These are phyloP conservation scores for Ophiostoma sp. DNA, from an alignment of 2,329 filamentous ascomycete species.

Conservation along the genomic window DNA sequence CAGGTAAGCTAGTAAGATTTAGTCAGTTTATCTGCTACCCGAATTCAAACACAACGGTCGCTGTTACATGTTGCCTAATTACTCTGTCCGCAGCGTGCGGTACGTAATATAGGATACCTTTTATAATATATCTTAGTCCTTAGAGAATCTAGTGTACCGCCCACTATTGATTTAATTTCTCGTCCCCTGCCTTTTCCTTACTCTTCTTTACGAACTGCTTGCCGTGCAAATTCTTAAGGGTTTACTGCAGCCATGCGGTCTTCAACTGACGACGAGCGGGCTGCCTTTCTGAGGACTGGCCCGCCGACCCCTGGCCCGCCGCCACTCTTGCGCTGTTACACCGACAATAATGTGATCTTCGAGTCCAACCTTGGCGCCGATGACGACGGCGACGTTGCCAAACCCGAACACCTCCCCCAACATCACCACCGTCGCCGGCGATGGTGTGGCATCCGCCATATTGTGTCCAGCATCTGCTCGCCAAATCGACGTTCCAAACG, in stretches of 20 bases:
- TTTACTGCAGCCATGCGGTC: slow-evolving; percentile 1
- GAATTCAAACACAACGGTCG: background rate
- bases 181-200: background rate
- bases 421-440: slow-evolving; percentile 4
- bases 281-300: background rate
- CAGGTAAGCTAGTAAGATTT: no score
- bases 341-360: background rate
- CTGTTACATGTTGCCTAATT: background rate
- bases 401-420: background rate
- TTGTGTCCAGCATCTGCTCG: background rate
- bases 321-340: background rate
- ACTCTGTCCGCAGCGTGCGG: background rate
- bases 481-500: background rate
- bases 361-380: background rate
- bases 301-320: background rate
- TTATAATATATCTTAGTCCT: background rate
- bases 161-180: background rate
- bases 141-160: background rate
- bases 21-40: no score
- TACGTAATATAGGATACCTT: background rate
- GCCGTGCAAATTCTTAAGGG: background rate
- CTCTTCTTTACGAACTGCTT: background rate
- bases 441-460: slow-evolving; percentile 1
- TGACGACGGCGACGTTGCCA: background rate
- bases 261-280: background rate